phyloP scores from a whole-genome alignment of 345 rosid genomes.

The Arabidopsis arenosa region DNA sequence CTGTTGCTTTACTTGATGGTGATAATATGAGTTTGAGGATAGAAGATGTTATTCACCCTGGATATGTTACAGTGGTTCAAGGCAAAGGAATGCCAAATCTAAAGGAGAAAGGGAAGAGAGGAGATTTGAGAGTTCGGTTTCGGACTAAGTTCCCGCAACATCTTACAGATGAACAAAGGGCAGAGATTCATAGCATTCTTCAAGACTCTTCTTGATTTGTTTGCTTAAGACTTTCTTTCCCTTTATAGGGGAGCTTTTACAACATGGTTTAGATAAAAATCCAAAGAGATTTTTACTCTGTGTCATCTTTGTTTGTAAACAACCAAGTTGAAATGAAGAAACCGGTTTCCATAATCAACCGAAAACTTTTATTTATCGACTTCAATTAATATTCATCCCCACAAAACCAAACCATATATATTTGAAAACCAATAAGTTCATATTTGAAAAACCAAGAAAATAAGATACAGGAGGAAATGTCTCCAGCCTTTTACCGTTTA shows the following conservation, averaged over 20 bases:
- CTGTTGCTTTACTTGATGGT: slow-evolving; percentile 65
- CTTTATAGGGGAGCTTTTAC: slow-evolving; percentile 25
- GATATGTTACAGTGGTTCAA: slow-evolving; percentile 51
- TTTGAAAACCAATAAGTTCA: slow-evolving; percentile 6
- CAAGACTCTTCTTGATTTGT: slow-evolving; percentile 46
- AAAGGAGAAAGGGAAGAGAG: slow-evolving; percentile 62
- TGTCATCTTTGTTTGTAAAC: slow-evolving; percentile 39
- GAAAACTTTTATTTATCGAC: slow-evolving; percentile 25
- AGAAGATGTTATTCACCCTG: slow-evolving; percentile 63
- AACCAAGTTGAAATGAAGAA: slow-evolving; percentile 38
- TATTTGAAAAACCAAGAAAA: background rate
- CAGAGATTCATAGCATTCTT: slow-evolving; percentile 53
- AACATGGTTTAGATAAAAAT: slow-evolving; percentile 27
- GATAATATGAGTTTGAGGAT: slow-evolving; percentile 47
- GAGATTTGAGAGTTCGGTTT: slow-evolving; percentile 59
- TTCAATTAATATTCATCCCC: slow-evolving; percentile 18
- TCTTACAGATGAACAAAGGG: slow-evolving; percentile 59
- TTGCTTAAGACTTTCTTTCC: slow-evolving; percentile 19
- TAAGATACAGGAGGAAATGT: slow-evolving; percentile 11
- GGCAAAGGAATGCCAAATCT: slow-evolving; percentile 77
- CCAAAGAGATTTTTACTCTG: slow-evolving; percentile 17
- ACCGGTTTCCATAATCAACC: slow-evolving; percentile 2
- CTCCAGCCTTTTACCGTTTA: slow-evolving; percentile 31
- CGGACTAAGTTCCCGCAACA: slow-evolving; percentile 56
- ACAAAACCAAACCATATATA: slow-evolving; percentile 8